Base-by-base conservation (phyloP, 176 grass and related monocot species). In the Olyra latifolia region DNA sequence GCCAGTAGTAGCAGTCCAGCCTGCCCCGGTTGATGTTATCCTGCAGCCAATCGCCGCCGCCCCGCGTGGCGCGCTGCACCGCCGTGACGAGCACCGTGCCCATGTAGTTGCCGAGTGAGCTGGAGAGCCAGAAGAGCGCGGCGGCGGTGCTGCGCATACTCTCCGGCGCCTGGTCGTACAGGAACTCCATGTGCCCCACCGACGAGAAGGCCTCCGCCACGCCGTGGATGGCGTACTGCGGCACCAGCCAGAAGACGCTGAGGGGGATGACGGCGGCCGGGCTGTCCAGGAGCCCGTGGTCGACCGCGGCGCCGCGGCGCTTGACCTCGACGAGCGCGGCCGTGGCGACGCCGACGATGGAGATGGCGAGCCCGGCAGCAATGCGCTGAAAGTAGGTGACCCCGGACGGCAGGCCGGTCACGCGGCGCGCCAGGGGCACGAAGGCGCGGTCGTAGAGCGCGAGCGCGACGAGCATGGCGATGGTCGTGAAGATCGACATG, bases 201-300 rank as follows among this genome's bases (percentile, higher is more conserved):
- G 78, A 78, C 44, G 83, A 71, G 84, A 93, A 91, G 8, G 81
- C 89, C 0, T 97, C 94, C 10, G 70, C 85, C 30, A 93, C 24
- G 29, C 93, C 93, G 47, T 97, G 93, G 43, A 97, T 48, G 39
- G 93, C 90, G 57, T 87, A 87, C 86, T 93, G 93, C 20, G 93
- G 93, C 76, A 91, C 93, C 8, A 97, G 74, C 90, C 90, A 97
- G 88, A 97, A 87, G n/a, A 91, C 93, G 72, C 86, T 97, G 67
- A 93, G 24, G 1, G 94, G 87, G 4, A 89, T 68, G 19, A 78
- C 30, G 14, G 71, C 55, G 2, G 35, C 23, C 0, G 92, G 66
- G 20, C 19, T 17, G 43, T 94, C 88, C 4, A 87, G 20, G 15
- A 94, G 76, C 0, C 91, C 88, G 55, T 97, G 81, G 0, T 77